A percentile compares a stretch with the other conserved stretches of the same genome.
Conservation (phyloP, 2,329 filamentous ascomycete genomes). For the Bipolaris gigantea region DNA sequence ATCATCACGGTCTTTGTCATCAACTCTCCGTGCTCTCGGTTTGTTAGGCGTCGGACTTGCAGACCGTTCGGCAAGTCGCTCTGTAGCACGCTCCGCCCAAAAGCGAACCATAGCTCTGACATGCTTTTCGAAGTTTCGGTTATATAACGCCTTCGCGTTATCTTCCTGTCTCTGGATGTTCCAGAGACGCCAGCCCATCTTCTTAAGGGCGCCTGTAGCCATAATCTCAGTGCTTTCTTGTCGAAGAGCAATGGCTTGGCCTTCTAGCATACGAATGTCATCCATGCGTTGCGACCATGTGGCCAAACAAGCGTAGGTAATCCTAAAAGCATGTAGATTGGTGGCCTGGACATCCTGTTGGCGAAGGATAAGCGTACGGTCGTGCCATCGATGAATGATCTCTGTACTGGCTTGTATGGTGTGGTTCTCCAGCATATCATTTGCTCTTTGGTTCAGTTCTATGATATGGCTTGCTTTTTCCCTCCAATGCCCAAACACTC, state of each 20-base stretch:
- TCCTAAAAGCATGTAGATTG: constrained; percentile 29
- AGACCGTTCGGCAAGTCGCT: constrained; percentile 28
- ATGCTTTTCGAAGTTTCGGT: constrained; percentile 59
- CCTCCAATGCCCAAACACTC: constrained; percentile 45
- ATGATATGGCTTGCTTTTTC: constrained; percentile 24
- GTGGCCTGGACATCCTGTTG: constrained; percentile 27
- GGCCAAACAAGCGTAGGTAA: constrained; percentile 36
- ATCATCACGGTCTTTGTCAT: background rate
- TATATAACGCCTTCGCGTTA: constrained; percentile 56
- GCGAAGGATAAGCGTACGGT: constrained; percentile 36
- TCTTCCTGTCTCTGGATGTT: constrained; percentile 55
- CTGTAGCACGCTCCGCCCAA: constrained; percentile 54
- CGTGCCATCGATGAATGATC: constrained; percentile 50
- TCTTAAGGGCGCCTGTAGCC: constrained; percentile 55
- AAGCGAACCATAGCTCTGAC: constrained; percentile 57
- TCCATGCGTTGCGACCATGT: constrained; percentile 31
- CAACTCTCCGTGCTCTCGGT: constrained; percentile 14
- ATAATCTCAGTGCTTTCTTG: constrained; percentile 52
- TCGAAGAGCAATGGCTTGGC: constrained; percentile 52
- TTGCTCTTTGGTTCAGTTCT: constrained; percentile 38
- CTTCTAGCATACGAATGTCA: constrained; percentile 33
- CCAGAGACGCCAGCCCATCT: constrained; percentile 61
- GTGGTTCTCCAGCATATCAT: constrained; percentile 27
- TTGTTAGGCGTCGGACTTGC: constrained; percentile 29
- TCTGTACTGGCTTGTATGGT: constrained; percentile 29